A percentile compares a stretch with the other conserved stretches of the same genome.
These are phyloP conservation scores for Tolypocladium sp. DNA, from an alignment of 2,329 filamentous ascomycete species.

Conservation along the genomic window DNA sequence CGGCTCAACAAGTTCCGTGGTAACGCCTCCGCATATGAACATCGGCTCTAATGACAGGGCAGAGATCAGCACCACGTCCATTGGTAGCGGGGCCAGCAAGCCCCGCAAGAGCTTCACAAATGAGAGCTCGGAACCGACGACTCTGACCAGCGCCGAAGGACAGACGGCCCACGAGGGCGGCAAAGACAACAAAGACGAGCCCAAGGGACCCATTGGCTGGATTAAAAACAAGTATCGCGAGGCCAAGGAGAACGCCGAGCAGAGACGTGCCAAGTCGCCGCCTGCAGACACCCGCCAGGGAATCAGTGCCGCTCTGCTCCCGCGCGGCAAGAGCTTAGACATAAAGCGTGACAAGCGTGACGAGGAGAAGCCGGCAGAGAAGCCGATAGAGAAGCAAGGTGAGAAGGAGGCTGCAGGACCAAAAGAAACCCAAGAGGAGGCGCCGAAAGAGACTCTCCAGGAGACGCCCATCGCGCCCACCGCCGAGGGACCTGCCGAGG, in stretches of 20 bases:
- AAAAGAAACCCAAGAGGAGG: neutral
- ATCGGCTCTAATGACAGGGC: slow-evolving; percentile 56
- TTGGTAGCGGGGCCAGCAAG: slow-evolving; percentile 50
- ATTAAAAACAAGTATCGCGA: slow-evolving; percentile 52
- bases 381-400: neutral
- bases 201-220: slow-evolving; percentile 46
- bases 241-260: slow-evolving; percentile 46
- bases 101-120: slow-evolving; percentile 40
- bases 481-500: neutral
- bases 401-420: neutral
- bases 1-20: slow-evolving; percentile 26
- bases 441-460: neutral
- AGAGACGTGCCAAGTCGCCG: slow-evolving; percentile 47
- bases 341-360: slow-evolving; percentile 27
- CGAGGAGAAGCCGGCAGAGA: slow-evolving; percentile 10
- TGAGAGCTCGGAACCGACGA: slow-evolving; percentile 37
- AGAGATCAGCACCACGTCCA: slow-evolving; percentile 57
- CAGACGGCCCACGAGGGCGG: slow-evolving; percentile 27
- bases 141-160: slow-evolving; percentile 27
- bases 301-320: slow-evolving; percentile 18
- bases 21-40: slow-evolving; percentile 34
- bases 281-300: slow-evolving; percentile 28
- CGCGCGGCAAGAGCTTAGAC: slow-evolving; percentile 39
- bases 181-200: slow-evolving; percentile 36
- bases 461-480: neutral